Conservation (phyloP, 768 basidiomycete genomes). For the Clavulina sp. region DNA sequence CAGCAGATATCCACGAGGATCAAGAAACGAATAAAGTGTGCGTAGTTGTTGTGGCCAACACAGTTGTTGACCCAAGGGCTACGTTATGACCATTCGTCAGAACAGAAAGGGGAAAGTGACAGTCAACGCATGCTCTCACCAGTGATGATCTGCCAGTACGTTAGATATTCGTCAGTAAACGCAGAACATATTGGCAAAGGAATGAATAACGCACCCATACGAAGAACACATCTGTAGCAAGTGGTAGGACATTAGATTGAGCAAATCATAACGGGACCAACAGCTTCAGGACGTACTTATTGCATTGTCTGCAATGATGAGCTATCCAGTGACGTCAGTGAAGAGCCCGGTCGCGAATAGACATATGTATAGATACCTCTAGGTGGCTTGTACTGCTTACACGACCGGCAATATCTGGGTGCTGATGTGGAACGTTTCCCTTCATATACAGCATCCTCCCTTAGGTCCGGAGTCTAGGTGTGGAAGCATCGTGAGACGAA, state of each 20-base stretch:
- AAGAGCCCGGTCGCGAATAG: constrained; percentile 1
- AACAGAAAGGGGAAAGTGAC: too few species aligned
- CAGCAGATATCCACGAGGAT: constrained; percentile 87
- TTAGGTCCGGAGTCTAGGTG: constrained; percentile 67
- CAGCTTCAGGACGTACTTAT: constrained; percentile 32
- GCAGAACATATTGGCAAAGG: constrained; percentile 1
- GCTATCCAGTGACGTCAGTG: constrained; percentile 20
- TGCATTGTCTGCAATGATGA: constrained; percentile 86
- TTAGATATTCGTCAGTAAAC: not conserved
- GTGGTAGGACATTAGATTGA: not conserved
- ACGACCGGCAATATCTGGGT: constrained; percentile 76
- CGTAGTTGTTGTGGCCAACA: constrained; percentile 83
- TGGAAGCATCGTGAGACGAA: constrained; percentile 3
- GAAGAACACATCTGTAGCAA: constrained; percentile 50
- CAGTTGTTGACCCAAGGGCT: constrained; percentile 84
- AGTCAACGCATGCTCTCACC: constrained; percentile 19
- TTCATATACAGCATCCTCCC: constrained; percentile 54
- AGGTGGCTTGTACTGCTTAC: constrained; percentile 71
- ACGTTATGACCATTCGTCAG: not conserved
- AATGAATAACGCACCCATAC: constrained; percentile 49
- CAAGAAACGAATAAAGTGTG: constrained; percentile 61
- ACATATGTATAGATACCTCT: too few species aligned
- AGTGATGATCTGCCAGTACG: constrained; percentile 53
- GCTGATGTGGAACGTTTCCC: constrained; percentile 75
- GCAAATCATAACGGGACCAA: not conserved